Percentiles rank a stretch among this genome's conserved stretches.
phyloP scores from a whole-genome alignment of 1,139 yeast species.

The Taphrina betulina region DNA sequence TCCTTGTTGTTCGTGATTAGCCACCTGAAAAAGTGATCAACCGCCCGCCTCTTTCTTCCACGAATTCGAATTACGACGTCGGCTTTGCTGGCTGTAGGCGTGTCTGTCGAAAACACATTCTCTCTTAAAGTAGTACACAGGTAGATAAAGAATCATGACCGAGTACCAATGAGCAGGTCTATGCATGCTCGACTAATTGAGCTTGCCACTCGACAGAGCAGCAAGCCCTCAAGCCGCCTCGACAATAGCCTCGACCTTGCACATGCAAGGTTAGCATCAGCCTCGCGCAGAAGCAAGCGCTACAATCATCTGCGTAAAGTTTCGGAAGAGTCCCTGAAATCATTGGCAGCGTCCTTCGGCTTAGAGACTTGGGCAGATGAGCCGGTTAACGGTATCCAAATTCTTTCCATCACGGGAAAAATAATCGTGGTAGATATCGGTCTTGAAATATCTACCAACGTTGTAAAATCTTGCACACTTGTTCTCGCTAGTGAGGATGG shows the following conservation, averaged over 20 bases:
- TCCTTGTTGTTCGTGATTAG: too few species aligned
- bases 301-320: constrained; percentile 1
- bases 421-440: constrained; percentile 27
- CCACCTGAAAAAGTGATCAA: too few species aligned
- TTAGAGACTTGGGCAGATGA: constrained; percentile 27
- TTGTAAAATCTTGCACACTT: constrained; percentile 11
- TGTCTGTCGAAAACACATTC: too few species aligned
- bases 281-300: background rate
- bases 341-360: constrained; percentile 8
- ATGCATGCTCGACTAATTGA: constrained; percentile 2
- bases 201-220: constrained; percentile 2
- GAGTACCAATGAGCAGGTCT: constrained; percentile 6
- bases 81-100: too few species aligned
- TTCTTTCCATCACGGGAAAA: constrained; percentile 24
- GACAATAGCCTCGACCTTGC: constrained; percentile 1
- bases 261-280: constrained; percentile 4
- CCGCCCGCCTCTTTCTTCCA: too few species aligned
- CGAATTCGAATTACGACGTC: too few species aligned
- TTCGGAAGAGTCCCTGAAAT: background rate
- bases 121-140: too few species aligned
- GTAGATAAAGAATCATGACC: too few species aligned
- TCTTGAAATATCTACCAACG: background rate
- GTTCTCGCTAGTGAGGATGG: constrained; percentile 28
- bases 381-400: constrained; percentile 3
- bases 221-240: background rate